These are phyloP conservation scores for Proliferodiscus dingleyae DNA, from an alignment of 2,329 filamentous ascomycete species.

Conservation along the genomic window DNA sequence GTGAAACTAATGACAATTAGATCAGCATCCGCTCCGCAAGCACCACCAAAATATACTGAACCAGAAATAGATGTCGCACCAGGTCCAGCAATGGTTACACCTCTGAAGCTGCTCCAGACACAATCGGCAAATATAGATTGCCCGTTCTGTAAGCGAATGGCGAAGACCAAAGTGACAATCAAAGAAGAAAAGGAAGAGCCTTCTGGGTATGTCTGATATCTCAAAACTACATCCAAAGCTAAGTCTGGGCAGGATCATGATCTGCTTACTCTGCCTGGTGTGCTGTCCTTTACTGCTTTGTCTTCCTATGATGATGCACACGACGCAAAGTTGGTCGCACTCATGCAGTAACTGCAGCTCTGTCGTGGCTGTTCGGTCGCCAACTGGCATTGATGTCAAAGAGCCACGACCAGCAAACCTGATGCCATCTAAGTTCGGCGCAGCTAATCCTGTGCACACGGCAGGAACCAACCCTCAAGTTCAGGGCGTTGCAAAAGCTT, in stretches of 20 bases:
- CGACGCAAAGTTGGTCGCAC: neutral
- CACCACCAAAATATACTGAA: neutral
- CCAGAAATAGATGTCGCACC: neutral
- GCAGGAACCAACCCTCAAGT: too few relatives aligned
- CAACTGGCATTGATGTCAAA: neutral
- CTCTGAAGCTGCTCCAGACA: neutral
- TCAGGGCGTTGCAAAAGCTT: too few relatives aligned
- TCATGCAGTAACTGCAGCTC: neutral
- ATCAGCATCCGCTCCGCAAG: neutral
- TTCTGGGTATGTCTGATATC: neutral
- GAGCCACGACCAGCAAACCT: neutral
- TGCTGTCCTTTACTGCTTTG: neutral
- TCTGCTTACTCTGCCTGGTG: neutral
- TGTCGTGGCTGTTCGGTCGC: neutral
- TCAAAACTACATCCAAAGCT: neutral
- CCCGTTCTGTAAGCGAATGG: neutral
- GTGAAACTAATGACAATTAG: neutral
- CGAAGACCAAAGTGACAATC: neutral
- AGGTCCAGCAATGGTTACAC: neutral
- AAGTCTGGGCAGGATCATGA: neutral
- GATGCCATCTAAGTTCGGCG: neutral
- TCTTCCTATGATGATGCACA: neutral
- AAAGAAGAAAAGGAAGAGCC: neutral
- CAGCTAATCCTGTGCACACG: too few relatives aligned
- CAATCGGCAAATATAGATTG: neutral